Evolutionary conservation across 306 rosid genomes (phyloP).

Genomic region (Castanopsis chinensis): DNA sequence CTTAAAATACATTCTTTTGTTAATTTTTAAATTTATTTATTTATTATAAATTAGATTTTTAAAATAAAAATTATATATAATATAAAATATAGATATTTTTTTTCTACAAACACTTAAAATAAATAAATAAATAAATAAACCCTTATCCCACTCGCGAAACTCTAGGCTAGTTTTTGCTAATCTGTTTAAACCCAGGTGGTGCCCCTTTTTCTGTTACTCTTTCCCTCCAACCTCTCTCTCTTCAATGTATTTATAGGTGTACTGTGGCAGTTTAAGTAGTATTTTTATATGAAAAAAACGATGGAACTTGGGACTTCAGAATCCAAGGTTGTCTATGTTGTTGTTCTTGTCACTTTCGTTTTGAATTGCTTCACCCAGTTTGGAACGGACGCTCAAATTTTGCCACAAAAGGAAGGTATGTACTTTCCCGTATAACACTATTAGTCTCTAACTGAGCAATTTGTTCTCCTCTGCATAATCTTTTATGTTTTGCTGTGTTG

Average conservation of each 20-base stretch:
- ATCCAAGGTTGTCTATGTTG: constrained; percentile 20
- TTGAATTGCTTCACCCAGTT: constrained; percentile 40
- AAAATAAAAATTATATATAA: no score
- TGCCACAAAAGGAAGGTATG: constrained; percentile 76
- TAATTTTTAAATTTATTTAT: no score
- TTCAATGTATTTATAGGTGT: neutral
- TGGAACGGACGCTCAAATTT: constrained; percentile 54
- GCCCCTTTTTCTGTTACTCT: neutral
- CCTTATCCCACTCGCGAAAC: no score
- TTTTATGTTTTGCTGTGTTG: no score
- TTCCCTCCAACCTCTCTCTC: neutral
- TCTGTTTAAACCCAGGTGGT: neutral
- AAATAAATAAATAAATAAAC: no score
- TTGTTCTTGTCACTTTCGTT: constrained; percentile 27
- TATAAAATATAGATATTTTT: no score
- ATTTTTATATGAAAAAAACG: neutral
- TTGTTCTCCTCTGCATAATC: no score
- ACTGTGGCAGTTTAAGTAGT: neutral
- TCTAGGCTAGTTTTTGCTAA: no score
- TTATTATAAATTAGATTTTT: no score
- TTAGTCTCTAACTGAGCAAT: neutral
- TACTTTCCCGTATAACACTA: neutral
- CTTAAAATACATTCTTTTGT: no score
- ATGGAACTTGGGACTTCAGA: constrained; percentile 38
- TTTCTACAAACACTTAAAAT: no score